Conservation (phyloP, 371 early-diverging fungal genomes). For the Zychaea mexicana region DNA sequence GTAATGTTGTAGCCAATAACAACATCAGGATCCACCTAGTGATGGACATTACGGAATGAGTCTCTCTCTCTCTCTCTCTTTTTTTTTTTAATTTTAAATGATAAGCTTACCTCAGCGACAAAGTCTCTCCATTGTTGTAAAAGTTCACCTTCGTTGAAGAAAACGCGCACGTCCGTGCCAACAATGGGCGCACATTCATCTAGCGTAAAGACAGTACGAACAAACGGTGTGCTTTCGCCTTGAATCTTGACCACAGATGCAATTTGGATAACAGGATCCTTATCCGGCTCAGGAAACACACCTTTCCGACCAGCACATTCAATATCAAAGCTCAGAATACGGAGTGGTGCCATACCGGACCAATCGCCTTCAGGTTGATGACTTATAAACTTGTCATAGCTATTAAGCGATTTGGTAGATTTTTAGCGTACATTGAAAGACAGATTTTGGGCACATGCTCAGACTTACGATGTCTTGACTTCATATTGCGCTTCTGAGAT, state of each 20-base stretch:
- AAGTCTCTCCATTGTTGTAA: slow-evolving; percentile 91
- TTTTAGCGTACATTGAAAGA: too few species aligned
- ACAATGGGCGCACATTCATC: slow-evolving; percentile 92
- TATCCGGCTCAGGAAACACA: slow-evolving; percentile 93
- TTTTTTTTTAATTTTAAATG: not conserved
- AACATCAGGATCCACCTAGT: slow-evolving; percentile 94
- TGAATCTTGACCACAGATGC: slow-evolving; percentile 95
- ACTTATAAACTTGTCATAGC: slow-evolving; percentile 76
- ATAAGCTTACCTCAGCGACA: slow-evolving; percentile 54
- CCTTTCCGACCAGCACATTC: slow-evolving; percentile 98
- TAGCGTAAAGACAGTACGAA: slow-evolving; percentile 93
- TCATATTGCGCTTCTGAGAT: slow-evolving; percentile 84
- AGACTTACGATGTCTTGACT: slow-evolving; percentile 65
- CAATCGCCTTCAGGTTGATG: slow-evolving; percentile 92
- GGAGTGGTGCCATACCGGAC: slow-evolving; percentile 94
- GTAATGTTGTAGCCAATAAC: slow-evolving; percentile 99
- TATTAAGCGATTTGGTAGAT: too few species aligned
- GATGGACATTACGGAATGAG: not conserved
- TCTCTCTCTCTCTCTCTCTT: not conserved
- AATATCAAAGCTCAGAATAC: slow-evolving; percentile 98
- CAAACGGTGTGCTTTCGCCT: slow-evolving; percentile 86
- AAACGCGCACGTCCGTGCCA: slow-evolving; percentile 88
- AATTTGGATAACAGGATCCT: slow-evolving; percentile 99
- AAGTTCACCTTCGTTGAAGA: slow-evolving; percentile 85
- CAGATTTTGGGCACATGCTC: too few species aligned